phyloP scores from a whole-genome alignment of 2,329 filamentous ascomycete species.

The Phaeophleospora eucalypticola region DNA sequence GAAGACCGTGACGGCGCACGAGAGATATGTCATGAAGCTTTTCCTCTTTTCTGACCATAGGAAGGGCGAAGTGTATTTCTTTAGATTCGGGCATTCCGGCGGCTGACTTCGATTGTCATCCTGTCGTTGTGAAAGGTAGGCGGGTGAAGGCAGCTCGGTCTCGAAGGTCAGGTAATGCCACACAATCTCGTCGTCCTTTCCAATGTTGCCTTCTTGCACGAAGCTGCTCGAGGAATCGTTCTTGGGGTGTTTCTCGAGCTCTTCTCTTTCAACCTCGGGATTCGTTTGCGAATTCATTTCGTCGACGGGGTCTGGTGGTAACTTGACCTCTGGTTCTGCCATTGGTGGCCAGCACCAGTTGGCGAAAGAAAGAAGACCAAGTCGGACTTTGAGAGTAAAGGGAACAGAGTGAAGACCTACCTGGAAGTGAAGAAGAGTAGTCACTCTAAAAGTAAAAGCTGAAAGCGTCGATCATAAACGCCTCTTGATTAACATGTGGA shows the following conservation, averaged over 20 bases:
- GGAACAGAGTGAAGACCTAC: not conserved
- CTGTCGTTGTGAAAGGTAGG: slow-evolving; percentile 28
- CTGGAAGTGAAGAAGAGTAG: not conserved
- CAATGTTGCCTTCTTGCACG: not conserved
- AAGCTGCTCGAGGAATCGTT: slow-evolving; percentile 19
- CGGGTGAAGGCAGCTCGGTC: slow-evolving; percentile 52
- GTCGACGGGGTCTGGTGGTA: slow-evolving; percentile 25
- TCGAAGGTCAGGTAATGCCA: slow-evolving; percentile 61
- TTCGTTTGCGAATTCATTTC: slow-evolving; percentile 12
- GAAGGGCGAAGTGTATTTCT: slow-evolving; percentile 64
- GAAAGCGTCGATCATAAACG: too few relatives aligned
- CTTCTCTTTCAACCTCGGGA: slow-evolving; percentile 14
- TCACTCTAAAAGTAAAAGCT: too few relatives aligned
- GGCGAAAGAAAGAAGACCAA: not conserved
- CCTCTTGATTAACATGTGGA: too few relatives aligned
- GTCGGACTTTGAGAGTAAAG: not conserved
- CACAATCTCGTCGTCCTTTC: slow-evolving; percentile 38
- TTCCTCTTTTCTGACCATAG: slow-evolving; percentile 69
- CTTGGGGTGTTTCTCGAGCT: slow-evolving; percentile 24
- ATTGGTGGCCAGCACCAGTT: slow-evolving; percentile 22
- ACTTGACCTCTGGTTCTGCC: slow-evolving; percentile 36
- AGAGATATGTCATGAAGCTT: slow-evolving; percentile 64
- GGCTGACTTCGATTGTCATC: slow-evolving; percentile 31
- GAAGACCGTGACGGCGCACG: slow-evolving; percentile 69
- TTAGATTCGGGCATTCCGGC: slow-evolving; percentile 62